A percentile compares a stretch with the other conserved stretches of the same genome.
Conservation (phyloP, 148 eudicot genomes). For the Beta vulgaris region DNA sequence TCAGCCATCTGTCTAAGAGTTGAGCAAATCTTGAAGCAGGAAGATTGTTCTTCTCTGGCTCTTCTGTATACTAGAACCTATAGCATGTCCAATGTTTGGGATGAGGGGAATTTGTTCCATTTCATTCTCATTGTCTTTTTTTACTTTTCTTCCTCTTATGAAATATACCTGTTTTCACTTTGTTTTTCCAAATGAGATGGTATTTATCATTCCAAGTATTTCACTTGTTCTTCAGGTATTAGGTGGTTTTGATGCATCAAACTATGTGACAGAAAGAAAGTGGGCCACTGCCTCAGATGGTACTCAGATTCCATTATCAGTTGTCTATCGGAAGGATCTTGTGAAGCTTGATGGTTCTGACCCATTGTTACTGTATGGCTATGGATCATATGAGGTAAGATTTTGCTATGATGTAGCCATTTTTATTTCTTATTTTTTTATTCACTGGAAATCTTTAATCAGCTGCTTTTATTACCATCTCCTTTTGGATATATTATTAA, state of each 20-base stretch:
- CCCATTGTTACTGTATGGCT: slow-evolving; percentile 76
- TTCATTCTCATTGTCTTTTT: neutral
- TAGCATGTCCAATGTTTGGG: neutral
- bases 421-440: neutral
- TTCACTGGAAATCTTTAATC: neutral
- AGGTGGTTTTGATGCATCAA: slow-evolving; percentile 79
- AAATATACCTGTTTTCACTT: neutral
- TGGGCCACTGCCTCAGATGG: slow-evolving; percentile 90
- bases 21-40: slow-evolving; percentile 2
- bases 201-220: neutral
- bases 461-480: neutral
- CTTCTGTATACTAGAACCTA: neutral
- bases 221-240: slow-evolving; percentile 50
- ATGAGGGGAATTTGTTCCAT: neutral
- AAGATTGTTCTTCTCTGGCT: neutral
- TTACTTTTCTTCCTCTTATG: neutral
- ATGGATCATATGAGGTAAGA: slow-evolving; percentile 92
- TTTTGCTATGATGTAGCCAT: neutral
- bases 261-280: slow-evolving; percentile 72
- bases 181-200: neutral
- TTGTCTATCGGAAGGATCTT: slow-evolving; percentile 67
- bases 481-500: neutral
- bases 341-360: slow-evolving; percentile 94
- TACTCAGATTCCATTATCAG: slow-evolving; percentile 70
- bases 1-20: too few relatives aligned